Evolutionary conservation across 139 green algal species (phyloP).

Genomic region (Coelastrella sp.): DNA sequence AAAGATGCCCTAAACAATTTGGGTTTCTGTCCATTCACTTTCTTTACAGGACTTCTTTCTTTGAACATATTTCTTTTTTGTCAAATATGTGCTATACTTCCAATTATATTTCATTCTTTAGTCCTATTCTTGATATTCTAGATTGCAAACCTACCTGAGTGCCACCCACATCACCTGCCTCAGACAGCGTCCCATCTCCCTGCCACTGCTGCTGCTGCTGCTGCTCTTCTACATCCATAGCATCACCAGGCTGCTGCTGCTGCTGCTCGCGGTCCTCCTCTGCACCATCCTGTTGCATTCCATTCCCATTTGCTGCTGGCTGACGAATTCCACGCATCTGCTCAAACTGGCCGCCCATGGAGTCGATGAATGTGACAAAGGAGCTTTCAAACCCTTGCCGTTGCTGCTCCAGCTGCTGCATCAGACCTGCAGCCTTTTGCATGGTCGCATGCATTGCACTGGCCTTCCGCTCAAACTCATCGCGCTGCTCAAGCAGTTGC

Average conservation of each 20-base stretch:
- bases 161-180: not conserved
- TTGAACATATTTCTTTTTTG: too few relatives aligned
- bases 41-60: too few relatives aligned
- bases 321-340: not conserved
- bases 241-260: not conserved
- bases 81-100: too few relatives aligned
- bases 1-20: too few relatives aligned
- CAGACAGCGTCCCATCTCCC: not conserved
- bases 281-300: not conserved
- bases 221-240: not conserved
- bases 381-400: not conserved
- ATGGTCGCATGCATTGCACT: not conserved
- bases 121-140: too few relatives aligned
- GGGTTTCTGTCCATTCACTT: too few relatives aligned
- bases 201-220: conserved; percentile 10
- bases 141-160: conserved; percentile 10
- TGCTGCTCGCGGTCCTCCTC: not conserved
- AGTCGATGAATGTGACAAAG: not conserved
- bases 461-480: not conserved
- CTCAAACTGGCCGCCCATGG: not conserved
- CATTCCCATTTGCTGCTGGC: not conserved
- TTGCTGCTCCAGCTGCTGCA: not conserved
- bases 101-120: too few relatives aligned
- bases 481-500: not conserved
- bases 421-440: not conserved